Base-by-base conservation (phyloP, 106 monocot genomes). In the Triglochin maritima region DNA sequence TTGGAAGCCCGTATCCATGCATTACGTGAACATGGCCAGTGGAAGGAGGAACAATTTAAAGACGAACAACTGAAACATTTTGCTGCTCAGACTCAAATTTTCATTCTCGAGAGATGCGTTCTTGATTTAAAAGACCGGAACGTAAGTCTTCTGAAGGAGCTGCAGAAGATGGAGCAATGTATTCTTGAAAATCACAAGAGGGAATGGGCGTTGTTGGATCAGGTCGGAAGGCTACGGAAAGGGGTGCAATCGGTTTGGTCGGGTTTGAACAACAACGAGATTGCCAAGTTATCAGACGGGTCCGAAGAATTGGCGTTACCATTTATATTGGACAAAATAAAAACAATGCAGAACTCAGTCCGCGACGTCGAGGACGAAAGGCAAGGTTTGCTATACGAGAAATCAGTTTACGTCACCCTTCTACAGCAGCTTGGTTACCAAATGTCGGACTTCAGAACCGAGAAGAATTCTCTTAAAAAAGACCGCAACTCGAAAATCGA, bases 71-170 rank as follows among this genome's bases (percentile, higher is more conserved):
- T 49, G 8, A 81, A 88, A 67, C 13, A 66, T 13, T 55, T 92
- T 29, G 60, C 74, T 75, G 65, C 65, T 49, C 63, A 79, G 45
- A 64, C 84, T 48, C 78, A 80, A 49, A 72, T 53, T 47, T 79
- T 86, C 52, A 73, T 98, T 44, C 67, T 89, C 62, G 78, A 81
- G 52, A 78, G 69, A 64, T 66, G 70, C 72, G 60, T 86, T 42
- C 52, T 42, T 79, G 88, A 98, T 57, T 64, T 82, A 67, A 77
- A 75, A 55, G 84, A 82, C 10, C 73, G 54, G 11, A 78, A 81
- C 64, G 58, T 73, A 54, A 82, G 63, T 44, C 71, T 77, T 52
- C 62, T 42, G 74, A 94, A 73, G 56, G 69, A 49, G 17, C 78
- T 46, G 56, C 81, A 64, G 80, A 68, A 16, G 48, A 70, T 88